Conservation (phyloP, 768 basidiomycete genomes). For the Leccinum broughii region DNA sequence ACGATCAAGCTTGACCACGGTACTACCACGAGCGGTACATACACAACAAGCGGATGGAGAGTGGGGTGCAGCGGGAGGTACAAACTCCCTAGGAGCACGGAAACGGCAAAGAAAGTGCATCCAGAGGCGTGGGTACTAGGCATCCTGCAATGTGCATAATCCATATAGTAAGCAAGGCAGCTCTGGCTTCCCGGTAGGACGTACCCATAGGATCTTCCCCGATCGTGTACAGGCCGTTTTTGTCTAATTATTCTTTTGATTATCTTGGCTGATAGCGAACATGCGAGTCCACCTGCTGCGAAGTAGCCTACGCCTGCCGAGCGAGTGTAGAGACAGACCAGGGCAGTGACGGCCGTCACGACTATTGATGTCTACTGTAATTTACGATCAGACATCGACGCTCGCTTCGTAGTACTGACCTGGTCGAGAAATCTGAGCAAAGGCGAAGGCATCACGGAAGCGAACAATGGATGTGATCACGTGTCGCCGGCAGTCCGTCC, state of each 20-base stretch:
- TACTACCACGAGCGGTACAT: constrained; percentile 48
- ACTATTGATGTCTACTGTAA: constrained; percentile 55
- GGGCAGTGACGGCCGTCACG: constrained; percentile 52
- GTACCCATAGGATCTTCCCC: constrained; percentile 69
- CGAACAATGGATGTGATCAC: background rate
- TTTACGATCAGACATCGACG: constrained; percentile 6
- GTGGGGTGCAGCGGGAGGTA: constrained; percentile 61
- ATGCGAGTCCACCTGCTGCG: constrained; percentile 53
- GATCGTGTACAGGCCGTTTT: constrained; percentile 51
- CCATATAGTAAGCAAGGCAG: background rate
- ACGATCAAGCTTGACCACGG: constrained; percentile 59
- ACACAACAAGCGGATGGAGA: constrained; percentile 37
- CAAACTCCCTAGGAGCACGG: constrained; percentile 54
- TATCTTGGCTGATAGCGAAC: constrained; percentile 57
- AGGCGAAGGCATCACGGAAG: constrained; percentile 15
- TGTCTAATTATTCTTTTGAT: constrained; percentile 64
- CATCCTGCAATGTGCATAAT: constrained; percentile 52
- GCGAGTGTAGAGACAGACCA: constrained; percentile 55
- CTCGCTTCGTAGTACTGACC: constrained; percentile 18
- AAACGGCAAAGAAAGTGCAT: constrained; percentile 65
- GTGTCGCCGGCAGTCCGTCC: constrained; percentile 3
- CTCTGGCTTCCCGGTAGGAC: constrained; percentile 15
- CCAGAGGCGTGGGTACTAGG: constrained; percentile 79
- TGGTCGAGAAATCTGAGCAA: constrained; percentile 36
- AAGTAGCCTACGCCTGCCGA: constrained; percentile 67